These are phyloP conservation scores for Sanghuangporus sanghuang DNA, from an alignment of 1,284 basidiomycete species.

Conservation along the genomic window DNA sequence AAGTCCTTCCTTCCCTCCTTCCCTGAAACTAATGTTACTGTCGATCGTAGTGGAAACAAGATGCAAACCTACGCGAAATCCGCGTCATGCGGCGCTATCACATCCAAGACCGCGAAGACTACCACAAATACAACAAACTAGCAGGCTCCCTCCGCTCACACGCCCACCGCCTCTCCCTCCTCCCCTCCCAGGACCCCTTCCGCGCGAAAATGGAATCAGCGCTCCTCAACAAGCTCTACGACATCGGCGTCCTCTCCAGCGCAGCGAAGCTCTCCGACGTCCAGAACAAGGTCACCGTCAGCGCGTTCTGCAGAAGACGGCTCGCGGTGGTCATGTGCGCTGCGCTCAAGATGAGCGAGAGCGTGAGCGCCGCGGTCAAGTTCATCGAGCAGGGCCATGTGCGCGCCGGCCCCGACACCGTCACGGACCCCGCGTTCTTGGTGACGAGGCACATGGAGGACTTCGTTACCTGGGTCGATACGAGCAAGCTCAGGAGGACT, in stretches of 20 bases:
- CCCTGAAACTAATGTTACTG: no score
- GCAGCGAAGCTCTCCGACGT: constrained; percentile 84
- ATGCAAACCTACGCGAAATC: constrained; percentile 88
- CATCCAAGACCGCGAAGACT: constrained; percentile 92
- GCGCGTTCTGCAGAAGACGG: constrained; percentile 88
- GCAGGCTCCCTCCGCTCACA: constrained; percentile 85
- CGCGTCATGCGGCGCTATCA: constrained; percentile 96
- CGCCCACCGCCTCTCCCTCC: constrained; percentile 82
- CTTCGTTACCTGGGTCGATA: constrained; percentile 99
- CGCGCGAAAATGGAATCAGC: constrained; percentile 81
- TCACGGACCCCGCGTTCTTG: constrained; percentile 95
- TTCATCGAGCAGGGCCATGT: constrained; percentile 99
- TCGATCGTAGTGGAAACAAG: constrained; percentile 79
- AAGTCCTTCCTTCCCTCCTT: no score
- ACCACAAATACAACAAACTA: constrained; percentile 97
- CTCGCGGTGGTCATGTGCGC: constrained; percentile 92
- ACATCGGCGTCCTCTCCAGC: constrained; percentile 90
- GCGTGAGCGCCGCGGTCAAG: constrained; percentile 90
- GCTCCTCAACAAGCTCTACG: constrained; percentile 93
- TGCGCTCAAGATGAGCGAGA: constrained; percentile 87
- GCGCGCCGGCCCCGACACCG: constrained; percentile 92
- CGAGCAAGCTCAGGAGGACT: constrained; percentile 93
- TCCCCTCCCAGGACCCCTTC: constrained; percentile 90
- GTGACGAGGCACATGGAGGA: constrained; percentile 99
- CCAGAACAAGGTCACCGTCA: constrained; percentile 93